These are phyloP conservation scores for Fonsecaea erecta DNA, from an alignment of 2,329 filamentous ascomycete genomes.

Conservation along the genomic window DNA sequence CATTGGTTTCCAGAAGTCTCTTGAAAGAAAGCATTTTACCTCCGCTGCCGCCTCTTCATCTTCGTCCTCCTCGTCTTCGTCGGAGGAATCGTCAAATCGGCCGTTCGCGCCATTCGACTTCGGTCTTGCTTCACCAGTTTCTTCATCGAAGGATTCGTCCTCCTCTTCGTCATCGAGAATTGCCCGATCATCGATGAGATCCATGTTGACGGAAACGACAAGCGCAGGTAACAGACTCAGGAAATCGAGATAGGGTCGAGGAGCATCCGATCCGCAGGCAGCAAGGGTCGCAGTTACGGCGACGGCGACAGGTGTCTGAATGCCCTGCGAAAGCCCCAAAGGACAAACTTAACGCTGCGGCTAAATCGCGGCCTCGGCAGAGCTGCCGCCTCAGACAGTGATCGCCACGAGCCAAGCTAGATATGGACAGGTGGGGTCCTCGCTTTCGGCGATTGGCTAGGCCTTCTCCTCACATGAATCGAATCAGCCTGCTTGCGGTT, in stretches of 20 bases:
- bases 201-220: slow-evolving; percentile 23
- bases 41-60: slow-evolving; percentile 83
- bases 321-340: background rate
- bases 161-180: slow-evolving; percentile 84
- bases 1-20: background rate
- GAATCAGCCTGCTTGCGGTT: slow-evolving; percentile 10
- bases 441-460: background rate
- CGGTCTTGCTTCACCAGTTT: slow-evolving; percentile 64
- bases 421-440: background rate
- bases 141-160: slow-evolving; percentile 80
- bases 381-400: background rate
- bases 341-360: background rate
- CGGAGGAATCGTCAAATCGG: slow-evolving; percentile 78
- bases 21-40: slow-evolving; percentile 54
- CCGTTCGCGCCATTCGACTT: slow-evolving; percentile 49
- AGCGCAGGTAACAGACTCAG: background rate
- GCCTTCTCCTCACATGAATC: background rate
- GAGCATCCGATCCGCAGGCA: background rate
- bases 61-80: slow-evolving; percentile 90
- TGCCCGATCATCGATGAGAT: slow-evolving; percentile 79
- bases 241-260: background rate
- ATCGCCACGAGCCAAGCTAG: background rate
- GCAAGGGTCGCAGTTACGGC: background rate
- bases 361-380: background rate
- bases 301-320: background rate